phyloP scores from a whole-genome alignment of 2,329 filamentous ascomycete genomes.

The Atkinsonella texensis region DNA sequence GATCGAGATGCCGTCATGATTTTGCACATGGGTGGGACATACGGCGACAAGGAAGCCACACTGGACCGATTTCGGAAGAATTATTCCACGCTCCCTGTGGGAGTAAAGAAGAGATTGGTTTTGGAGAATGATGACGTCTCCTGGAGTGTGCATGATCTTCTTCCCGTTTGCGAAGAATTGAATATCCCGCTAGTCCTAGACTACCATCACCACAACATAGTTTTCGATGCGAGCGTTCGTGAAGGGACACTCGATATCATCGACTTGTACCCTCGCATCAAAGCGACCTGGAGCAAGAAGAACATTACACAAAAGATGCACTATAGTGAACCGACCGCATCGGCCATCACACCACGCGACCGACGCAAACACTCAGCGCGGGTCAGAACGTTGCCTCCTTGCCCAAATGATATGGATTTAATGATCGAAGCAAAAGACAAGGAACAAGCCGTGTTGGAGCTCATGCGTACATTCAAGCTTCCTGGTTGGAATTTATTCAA shows the following conservation, averaged over 20 bases:
- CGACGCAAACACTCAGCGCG: slow-evolving; percentile 76
- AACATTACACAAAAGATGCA: slow-evolving; percentile 92
- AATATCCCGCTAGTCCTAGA: slow-evolving; percentile 88
- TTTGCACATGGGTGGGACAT: slow-evolving; percentile 82
- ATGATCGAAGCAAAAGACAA: slow-evolving; percentile 99
- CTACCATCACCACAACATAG: slow-evolving; percentile 91
- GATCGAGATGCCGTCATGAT: slow-evolving; percentile 89
- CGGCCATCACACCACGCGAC: slow-evolving; percentile 62
- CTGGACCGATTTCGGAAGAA: slow-evolving; percentile 67
- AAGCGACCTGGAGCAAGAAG: slow-evolving; percentile 73
- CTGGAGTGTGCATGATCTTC: slow-evolving; percentile 83
- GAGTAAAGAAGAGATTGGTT: slow-evolving; percentile 70
- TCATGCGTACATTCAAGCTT: slow-evolving; percentile 80
- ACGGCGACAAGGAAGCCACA: slow-evolving; percentile 74
- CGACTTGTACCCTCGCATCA: slow-evolving; percentile 60
- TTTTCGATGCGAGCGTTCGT: slow-evolving; percentile 64
- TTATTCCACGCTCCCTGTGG: slow-evolving; percentile 52
- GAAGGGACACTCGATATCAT: slow-evolving; percentile 81
- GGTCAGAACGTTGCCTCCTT: slow-evolving; percentile 71
- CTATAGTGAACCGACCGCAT: slow-evolving; percentile 61
- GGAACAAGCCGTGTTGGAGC: slow-evolving; percentile 87
- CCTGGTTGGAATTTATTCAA: slow-evolving; percentile 67
- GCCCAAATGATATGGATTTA: slow-evolving; percentile 73
- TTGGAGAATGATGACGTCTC: slow-evolving; percentile 91
- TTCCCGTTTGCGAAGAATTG: slow-evolving; percentile 86